Conservation (phyloP, 139 green algal species). For the Haematococcus lacustris region DNA sequence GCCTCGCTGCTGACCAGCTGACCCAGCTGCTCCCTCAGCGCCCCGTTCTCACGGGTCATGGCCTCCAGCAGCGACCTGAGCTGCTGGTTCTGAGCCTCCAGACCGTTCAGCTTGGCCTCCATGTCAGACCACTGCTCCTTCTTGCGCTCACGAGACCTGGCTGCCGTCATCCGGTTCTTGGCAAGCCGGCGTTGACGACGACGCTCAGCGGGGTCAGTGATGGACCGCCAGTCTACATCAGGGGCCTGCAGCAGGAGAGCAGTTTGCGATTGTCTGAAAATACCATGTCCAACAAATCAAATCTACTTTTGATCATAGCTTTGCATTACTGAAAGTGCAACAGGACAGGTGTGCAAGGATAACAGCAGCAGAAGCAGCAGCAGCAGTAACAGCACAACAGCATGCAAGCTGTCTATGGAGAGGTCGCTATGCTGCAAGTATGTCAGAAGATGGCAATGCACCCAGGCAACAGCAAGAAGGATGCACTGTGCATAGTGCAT, state of each 20-base stretch:
- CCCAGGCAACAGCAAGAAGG: background rate
- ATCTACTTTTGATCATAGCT: no score
- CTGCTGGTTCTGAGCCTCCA: conserved; percentile 37
- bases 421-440: background rate
- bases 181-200: conserved; percentile 47
- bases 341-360: no score
- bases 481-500: background rate
- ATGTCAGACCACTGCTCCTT: conserved; percentile 45
- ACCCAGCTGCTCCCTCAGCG: conserved; percentile 21
- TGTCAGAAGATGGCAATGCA: background rate
- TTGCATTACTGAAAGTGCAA: no score
- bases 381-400: no score
- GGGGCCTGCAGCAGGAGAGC: conserved; percentile 10
- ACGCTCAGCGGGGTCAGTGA: conserved; percentile 49
- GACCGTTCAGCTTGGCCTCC: conserved; percentile 22
- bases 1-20: background rate
- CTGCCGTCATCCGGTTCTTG: conserved; percentile 63
- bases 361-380: no score
- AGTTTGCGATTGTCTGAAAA: background rate
- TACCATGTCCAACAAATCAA: background rate
- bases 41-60: conserved; percentile 30
- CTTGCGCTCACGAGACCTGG: conserved; percentile 49
- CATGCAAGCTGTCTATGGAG: no score
- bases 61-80: conserved; percentile 32
- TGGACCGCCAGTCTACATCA: conserved; percentile 46